Conservation (phyloP, 2,329 filamentous ascomycete genomes). For the Zopfia rhizophila region DNA sequence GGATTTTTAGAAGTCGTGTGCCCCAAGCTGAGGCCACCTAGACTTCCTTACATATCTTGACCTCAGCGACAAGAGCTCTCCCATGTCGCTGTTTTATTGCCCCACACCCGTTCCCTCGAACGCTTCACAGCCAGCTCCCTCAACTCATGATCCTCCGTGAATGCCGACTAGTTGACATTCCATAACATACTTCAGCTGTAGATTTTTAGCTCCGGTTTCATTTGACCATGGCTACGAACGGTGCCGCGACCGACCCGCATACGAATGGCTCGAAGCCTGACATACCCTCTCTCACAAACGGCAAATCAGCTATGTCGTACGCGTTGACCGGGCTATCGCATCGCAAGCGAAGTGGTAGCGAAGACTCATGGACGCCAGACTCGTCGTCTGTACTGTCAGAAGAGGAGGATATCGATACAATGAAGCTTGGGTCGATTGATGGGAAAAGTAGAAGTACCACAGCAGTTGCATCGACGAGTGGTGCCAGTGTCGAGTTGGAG, state of each 20-base stretch:
- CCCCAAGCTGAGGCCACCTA: background rate
- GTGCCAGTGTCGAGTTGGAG: conserved; percentile 26
- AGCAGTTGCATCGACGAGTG: conserved; percentile 37
- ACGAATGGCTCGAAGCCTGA: conserved; percentile 15
- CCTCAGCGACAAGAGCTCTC: background rate
- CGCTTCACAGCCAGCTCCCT: conserved; percentile 2
- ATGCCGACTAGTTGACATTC: too few relatives aligned
- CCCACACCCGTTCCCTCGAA: background rate
- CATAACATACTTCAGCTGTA: too few relatives aligned
- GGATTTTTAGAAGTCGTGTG: conserved; percentile 4
- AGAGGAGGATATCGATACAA: conserved; percentile 55
- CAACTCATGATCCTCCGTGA: conserved; percentile 6
- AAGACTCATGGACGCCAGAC: conserved; percentile 42
- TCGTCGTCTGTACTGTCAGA: conserved; percentile 39
- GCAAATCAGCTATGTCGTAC: conserved; percentile 37
- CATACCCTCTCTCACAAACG: conserved; percentile 25
- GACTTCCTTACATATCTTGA: too few relatives aligned
- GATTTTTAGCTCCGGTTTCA: too few relatives aligned
- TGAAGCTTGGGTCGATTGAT: conserved; percentile 49
- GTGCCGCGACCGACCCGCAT: background rate
- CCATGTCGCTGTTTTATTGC: conserved; percentile 6
- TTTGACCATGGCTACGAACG: background rate
- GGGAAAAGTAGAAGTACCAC: conserved; percentile 40
- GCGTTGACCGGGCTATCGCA: conserved; percentile 41
- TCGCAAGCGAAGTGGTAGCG: conserved; percentile 24